Conservation (phyloP, 768 basidiomycete species). For the Russula earlei region DNA sequence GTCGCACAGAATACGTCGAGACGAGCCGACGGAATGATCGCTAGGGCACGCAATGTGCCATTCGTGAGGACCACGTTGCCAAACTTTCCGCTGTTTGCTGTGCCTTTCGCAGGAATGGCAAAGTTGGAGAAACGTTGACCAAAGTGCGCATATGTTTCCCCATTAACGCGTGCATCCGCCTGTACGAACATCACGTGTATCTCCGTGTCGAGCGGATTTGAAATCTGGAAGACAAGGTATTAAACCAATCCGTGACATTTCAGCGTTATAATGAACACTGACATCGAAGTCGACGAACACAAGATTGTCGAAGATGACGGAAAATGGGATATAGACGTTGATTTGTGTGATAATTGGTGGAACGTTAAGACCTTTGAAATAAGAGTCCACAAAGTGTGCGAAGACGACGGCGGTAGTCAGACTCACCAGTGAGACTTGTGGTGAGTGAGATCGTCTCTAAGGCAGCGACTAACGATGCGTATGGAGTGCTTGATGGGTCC, state of each 20-base stretch:
- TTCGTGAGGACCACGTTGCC: constrained; percentile 48
- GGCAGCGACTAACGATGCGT: constrained; percentile 46
- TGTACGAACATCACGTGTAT: constrained; percentile 51
- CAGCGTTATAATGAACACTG: constrained; percentile 19
- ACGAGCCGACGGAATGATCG: constrained; percentile 43
- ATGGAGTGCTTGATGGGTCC: constrained; percentile 50
- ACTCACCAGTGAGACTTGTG: constrained; percentile 40
- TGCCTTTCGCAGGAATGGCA: constrained; percentile 45
- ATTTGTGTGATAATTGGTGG: constrained; percentile 50
- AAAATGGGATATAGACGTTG: constrained; percentile 43
- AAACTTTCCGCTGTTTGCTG: constrained; percentile 53
- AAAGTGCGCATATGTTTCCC: constrained; percentile 49
- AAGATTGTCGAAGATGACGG: constrained; percentile 39
- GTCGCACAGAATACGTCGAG: constrained; percentile 45
- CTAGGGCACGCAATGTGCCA: constrained; percentile 47
- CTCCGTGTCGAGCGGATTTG: constrained; percentile 50
- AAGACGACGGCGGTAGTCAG: neutral
- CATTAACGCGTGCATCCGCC: constrained; percentile 43
- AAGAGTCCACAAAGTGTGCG: neutral
- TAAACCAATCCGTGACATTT: neutral
- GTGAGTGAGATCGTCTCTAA: constrained; percentile 43
- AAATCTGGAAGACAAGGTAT: constrained; percentile 26
- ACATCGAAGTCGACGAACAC: constrained; percentile 52
- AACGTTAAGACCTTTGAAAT: constrained; percentile 34
- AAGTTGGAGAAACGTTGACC: constrained; percentile 45